A percentile compares a stretch with the other conserved stretches of the same genome.
Evolutionary conservation across 2,329 filamentous ascomycete genomes (phyloP).

Genomic region (Lachnellula suecica): DNA sequence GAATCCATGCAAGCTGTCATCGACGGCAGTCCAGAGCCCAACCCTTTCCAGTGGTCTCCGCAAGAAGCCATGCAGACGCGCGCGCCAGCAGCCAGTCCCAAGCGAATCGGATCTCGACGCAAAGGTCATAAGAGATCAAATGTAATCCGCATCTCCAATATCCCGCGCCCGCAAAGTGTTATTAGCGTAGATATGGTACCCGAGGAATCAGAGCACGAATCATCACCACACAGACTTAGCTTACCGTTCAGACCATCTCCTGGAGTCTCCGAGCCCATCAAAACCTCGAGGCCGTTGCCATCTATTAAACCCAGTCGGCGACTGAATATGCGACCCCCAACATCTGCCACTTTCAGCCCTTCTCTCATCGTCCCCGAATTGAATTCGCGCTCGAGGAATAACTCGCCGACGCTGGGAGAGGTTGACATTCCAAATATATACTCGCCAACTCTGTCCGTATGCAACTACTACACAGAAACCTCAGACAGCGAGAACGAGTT

Average conservation of each 20-base stretch:
- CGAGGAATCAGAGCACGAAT: constrained; percentile 26
- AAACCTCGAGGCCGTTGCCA: constrained; percentile 15
- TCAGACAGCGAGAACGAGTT: constrained; percentile 20
- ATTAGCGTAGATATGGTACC: constrained; percentile 20
- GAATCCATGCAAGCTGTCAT: not conserved
- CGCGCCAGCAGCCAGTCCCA: constrained; percentile 9
- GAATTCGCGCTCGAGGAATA: constrained; percentile 1
- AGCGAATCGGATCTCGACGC: constrained; percentile 3
- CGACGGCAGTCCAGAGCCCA: constrained; percentile 4
- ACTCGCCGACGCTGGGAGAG: constrained; percentile 5
- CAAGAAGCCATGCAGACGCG: constrained; percentile 21
- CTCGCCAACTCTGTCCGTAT: constrained; percentile 23
- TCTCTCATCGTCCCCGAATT: constrained; percentile 10
- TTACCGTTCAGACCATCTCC: constrained; percentile 8
- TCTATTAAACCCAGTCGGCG: constrained; percentile 6
- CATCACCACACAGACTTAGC: constrained; percentile 7
- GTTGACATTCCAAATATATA: constrained; percentile 2
- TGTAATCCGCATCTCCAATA: constrained; percentile 25
- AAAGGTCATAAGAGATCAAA: constrained; percentile 29
- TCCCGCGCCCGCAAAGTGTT: constrained; percentile 21
- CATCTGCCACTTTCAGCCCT: constrained; percentile 22
- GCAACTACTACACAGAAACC: constrained; percentile 21
- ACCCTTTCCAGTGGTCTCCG: constrained; percentile 29
- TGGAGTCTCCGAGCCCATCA: constrained; percentile 10
- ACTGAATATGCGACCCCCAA: constrained; percentile 19